Evolutionary conservation across 2,329 filamentous ascomycete species (phyloP).

Genomic region (Xylaria sp.): DNA sequence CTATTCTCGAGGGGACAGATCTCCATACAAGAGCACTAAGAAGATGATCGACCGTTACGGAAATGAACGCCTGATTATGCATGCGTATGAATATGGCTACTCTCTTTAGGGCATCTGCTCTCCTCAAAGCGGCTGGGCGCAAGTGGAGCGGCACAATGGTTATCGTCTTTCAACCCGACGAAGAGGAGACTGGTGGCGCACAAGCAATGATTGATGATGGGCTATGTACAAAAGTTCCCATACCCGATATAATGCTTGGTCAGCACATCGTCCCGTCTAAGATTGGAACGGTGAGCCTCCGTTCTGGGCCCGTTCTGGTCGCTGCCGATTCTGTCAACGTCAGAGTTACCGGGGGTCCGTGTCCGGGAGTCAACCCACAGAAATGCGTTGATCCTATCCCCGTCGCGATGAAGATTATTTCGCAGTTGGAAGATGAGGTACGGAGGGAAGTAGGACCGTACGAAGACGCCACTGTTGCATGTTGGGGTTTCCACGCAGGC

Average conservation of each 20-base stretch:
- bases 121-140: background rate
- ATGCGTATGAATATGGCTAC: background rate
- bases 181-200: background rate
- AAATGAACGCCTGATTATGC: background rate
- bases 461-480: conserved; percentile 43
- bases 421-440: background rate
- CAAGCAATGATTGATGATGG: background rate
- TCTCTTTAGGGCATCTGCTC: background rate
- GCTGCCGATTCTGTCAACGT: background rate
- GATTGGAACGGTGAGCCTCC: background rate
- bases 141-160: background rate
- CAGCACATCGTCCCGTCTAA: background rate
- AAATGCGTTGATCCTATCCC: background rate
- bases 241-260: background rate
- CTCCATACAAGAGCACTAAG: background rate
- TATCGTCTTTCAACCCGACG: background rate
- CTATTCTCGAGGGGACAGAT: background rate
- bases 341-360: background rate
- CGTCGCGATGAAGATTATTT: background rate
- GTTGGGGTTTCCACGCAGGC: conserved; percentile 15
- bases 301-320: background rate
- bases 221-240: background rate
- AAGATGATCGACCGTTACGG: background rate
- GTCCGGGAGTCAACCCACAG: background rate
- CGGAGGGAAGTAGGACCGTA: background rate